Conservation (phyloP, 2,329 filamentous ascomycete genomes). For the Orbilia oligospora region DNA sequence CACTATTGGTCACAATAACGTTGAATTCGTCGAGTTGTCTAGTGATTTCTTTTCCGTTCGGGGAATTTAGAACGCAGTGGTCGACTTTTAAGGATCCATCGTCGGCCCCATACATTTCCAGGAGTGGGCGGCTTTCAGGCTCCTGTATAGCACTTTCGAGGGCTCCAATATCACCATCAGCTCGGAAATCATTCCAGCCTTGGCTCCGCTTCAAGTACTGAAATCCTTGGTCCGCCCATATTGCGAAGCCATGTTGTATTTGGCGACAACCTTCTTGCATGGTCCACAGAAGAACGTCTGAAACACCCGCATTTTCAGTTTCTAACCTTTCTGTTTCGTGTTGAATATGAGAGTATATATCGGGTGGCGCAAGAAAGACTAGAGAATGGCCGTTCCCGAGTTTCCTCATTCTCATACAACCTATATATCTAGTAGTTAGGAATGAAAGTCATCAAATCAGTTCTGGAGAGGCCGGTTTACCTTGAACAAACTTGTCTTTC, state of each 20-base stretch:
- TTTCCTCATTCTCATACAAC: slow-evolving; percentile 77
- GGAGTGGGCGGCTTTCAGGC: slow-evolving; percentile 61
- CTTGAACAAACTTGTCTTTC: slow-evolving; percentile 80
- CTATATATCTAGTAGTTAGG: slow-evolving; percentile 2
- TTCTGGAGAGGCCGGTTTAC: slow-evolving; percentile 65
- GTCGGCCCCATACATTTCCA: slow-evolving; percentile 48
- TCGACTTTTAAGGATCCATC: neutral
- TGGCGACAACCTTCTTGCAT: slow-evolving; percentile 74
- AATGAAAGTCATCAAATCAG: neutral
- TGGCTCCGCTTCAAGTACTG: slow-evolving; percentile 67
- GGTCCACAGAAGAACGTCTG: slow-evolving; percentile 74
- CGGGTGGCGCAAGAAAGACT: slow-evolving; percentile 69
- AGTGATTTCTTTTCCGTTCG: slow-evolving; percentile 64
- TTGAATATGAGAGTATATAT: slow-evolving; percentile 74
- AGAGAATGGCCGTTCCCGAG: slow-evolving; percentile 78
- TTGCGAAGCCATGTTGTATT: slow-evolving; percentile 70
- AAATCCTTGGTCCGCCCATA: slow-evolving; percentile 76
- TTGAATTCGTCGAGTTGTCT: slow-evolving; percentile 65
- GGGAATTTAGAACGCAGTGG: slow-evolving; percentile 48
- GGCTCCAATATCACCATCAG: slow-evolving; percentile 67
- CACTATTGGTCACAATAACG: neutral
- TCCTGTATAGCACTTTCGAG: slow-evolving; percentile 71
- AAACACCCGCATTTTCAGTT: slow-evolving; percentile 67
- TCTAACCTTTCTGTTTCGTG: slow-evolving; percentile 44
- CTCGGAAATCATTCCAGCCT: neutral